Conservation (phyloP, 306 rosid species). For the Cyamopsis tetragonoloba region DNA sequence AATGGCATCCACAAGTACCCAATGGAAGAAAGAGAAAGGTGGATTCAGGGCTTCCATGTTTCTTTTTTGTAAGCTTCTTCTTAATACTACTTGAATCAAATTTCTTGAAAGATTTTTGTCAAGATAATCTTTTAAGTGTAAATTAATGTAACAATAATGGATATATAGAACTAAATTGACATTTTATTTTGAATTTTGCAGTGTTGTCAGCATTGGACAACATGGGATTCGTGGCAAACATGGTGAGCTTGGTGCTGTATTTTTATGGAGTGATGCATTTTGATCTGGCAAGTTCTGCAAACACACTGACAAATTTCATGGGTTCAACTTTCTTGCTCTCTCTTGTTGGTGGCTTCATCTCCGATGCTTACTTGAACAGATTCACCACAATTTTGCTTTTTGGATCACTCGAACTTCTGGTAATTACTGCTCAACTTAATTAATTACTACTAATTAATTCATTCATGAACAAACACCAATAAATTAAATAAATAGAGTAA, state of each 20-base stretch:
- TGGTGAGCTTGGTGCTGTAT: conserved; percentile 73
- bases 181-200: too few species aligned
- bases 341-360: conserved; percentile 78
- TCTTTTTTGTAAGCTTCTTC: conserved; percentile 54
- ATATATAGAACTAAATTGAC: too few species aligned
- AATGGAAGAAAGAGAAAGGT: conserved; percentile 45
- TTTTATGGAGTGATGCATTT: conserved; percentile 59
- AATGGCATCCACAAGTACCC: neutral
- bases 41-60: conserved; percentile 74
- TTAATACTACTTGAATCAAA: neutral
- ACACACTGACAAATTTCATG: conserved; percentile 80
- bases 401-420: conserved; percentile 67
- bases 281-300: conserved; percentile 58
- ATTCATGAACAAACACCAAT: too few species aligned
- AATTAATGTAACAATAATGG: too few species aligned
- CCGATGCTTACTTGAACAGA: conserved; percentile 69
- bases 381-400: conserved; percentile 62
- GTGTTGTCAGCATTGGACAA: conserved; percentile 65
- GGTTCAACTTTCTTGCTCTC: conserved; percentile 78
- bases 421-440: too few species aligned
- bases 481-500: too few species aligned
- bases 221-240: conserved; percentile 82
- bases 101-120: too few species aligned
- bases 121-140: too few species aligned
- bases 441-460: too few species aligned